These are phyloP conservation scores for Schrenkiella parvula DNA, from an alignment of 345 rosid species.

Conservation along the genomic window DNA sequence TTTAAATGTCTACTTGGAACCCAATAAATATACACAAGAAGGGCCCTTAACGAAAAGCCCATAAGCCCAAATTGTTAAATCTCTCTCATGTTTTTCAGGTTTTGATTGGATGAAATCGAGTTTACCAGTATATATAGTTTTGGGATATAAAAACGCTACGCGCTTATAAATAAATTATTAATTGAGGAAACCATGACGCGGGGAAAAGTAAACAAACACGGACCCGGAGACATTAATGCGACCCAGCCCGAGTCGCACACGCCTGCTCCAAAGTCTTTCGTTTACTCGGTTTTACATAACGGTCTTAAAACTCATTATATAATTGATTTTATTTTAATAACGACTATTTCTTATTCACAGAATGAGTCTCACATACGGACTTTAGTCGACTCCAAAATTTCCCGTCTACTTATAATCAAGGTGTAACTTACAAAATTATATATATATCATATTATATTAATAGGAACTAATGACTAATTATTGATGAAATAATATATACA, in stretches of 20 bases:
- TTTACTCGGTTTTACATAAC: constrained; percentile 7
- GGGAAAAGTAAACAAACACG: constrained; percentile 37
- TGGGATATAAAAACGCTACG: background rate
- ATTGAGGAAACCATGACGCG: constrained; percentile 12
- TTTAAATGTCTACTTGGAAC: too few relatives aligned
- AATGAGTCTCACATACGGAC: constrained; percentile 18
- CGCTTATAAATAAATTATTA: background rate
- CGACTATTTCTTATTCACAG: constrained; percentile 10
- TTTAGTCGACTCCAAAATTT: background rate
- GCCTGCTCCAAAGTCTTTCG: constrained; percentile 20
- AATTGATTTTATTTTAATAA: background rate
- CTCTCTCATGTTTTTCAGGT: background rate
- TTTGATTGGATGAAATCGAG: background rate
- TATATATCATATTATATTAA: background rate
- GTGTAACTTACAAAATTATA: background rate
- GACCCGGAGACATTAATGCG: constrained; percentile 5
- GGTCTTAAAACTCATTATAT: background rate
- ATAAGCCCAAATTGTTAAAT: background rate
- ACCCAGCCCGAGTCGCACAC: constrained; percentile 21
- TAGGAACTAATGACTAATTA: background rate
- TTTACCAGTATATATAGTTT: background rate
- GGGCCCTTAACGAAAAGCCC: background rate
- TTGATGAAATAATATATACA: background rate
- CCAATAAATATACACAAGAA: too few relatives aligned
- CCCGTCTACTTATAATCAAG: background rate